Evolutionary conservation across 2,329 filamentous ascomycete species (phyloP).

Genomic region (Colletotrichum brevisporum): DNA sequence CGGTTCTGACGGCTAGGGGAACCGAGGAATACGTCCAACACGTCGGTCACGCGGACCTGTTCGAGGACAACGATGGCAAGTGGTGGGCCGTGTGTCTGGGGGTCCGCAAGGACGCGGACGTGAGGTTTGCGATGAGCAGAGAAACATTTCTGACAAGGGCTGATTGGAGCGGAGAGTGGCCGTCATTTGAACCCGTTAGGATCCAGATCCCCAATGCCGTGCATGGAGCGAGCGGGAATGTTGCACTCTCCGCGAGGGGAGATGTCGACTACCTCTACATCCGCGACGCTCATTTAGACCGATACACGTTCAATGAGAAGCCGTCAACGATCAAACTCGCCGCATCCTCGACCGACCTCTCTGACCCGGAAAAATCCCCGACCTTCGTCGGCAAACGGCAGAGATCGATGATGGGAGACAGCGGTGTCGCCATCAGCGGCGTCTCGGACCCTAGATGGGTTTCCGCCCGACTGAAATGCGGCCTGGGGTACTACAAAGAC

Average conservation of each 20-base stretch:
- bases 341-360: not conserved
- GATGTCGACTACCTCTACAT: not conserved
- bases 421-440: not conserved
- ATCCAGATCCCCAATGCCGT: not conserved
- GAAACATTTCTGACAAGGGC: not conserved
- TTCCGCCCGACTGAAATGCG: not conserved
- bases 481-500: conserved; percentile 1
- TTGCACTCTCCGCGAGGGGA: not conserved
- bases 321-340: not conserved
- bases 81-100: conserved; percentile 38
- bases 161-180: not conserved
- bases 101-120: not conserved
- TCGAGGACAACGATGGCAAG: conserved; percentile 36
- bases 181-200: not conserved
- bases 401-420: not conserved
- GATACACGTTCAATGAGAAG: not conserved
- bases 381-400: not conserved
- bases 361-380: not conserved
- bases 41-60: conserved; percentile 38
- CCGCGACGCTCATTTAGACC: not conserved
- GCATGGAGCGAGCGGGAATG: not conserved
- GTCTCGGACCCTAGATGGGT: not conserved
- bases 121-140: not conserved
- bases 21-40: conserved; percentile 39
- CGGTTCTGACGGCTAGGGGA: conserved; percentile 46